phyloP scores from a whole-genome alignment of 495 filamentous ascomycete species.

The Penicillium ucsense region DNA sequence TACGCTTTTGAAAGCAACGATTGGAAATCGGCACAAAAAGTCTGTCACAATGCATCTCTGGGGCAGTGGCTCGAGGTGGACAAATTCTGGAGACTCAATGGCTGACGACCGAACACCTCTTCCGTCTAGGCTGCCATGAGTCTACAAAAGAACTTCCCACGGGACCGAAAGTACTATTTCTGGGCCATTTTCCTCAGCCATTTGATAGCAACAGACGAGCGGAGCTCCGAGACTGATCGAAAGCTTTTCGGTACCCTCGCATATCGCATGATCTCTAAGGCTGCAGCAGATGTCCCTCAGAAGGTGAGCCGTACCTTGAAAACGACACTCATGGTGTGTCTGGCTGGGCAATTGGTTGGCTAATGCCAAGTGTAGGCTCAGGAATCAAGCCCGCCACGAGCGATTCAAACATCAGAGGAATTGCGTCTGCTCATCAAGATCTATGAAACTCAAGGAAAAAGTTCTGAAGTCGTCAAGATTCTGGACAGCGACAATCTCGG shows the following conservation, averaged over 20 bases:
- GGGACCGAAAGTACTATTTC: conserved; percentile 46
- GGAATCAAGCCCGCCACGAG: conserved; percentile 31
- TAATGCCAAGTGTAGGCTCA: conserved; percentile 3
- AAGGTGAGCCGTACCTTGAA: neutral
- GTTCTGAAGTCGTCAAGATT: conserved; percentile 39
- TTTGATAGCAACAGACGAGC: conserved; percentile 25
- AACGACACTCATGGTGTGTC: neutral
- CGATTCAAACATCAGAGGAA: conserved; percentile 47
- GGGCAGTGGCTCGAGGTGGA: neutral
- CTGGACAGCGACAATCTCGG: conserved; percentile 43
- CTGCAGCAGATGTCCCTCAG: conserved; percentile 39
- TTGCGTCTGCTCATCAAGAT: conserved; percentile 45
- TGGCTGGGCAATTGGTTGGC: neutral
- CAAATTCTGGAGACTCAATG: neutral
- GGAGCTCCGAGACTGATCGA: conserved; percentile 37
- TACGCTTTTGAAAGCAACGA: conserved; percentile 36
- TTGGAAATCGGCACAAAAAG: conserved; percentile 52
- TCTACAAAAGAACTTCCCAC: conserved; percentile 48
- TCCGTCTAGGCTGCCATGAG: conserved; percentile 43
- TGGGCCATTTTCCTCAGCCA: conserved; percentile 47
- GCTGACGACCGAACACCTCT: neutral
- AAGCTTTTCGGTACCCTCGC: conserved; percentile 49
- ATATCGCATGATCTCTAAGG: conserved; percentile 50
- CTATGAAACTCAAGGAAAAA: conserved; percentile 35
- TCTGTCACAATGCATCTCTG: conserved; percentile 10